phyloP scores from a whole-genome alignment of 1,284 basidiomycete species.

The Puccinia polysora region DNA sequence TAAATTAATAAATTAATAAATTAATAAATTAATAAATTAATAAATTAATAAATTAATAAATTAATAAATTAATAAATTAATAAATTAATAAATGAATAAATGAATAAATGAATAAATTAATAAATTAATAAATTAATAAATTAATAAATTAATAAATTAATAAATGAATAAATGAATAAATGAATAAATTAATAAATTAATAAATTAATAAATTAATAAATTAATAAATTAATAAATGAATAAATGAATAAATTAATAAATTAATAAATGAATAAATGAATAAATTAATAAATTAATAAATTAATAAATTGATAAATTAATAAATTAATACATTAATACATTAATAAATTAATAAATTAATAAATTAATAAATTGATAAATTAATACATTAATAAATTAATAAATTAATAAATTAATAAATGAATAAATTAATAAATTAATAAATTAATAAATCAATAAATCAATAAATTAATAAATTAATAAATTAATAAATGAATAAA shows the following conservation, averaged over 20 bases:
- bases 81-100: background rate
- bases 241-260: background rate
- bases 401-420: background rate
- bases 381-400: background rate
- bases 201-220: background rate
- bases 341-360: background rate
- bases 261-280: background rate
- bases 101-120: background rate
- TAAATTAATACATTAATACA: background rate
- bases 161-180: background rate
- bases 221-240: background rate
- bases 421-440: background rate
- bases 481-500: background rate
- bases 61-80: background rate
- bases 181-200: background rate
- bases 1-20: background rate
- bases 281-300: background rate
- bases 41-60: background rate
- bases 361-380: background rate
- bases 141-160: background rate
- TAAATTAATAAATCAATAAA: too few species aligned
- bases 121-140: background rate
- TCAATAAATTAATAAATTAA: too few species aligned
- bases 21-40: background rate
- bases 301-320: too few species aligned